Base-by-base conservation (phyloP, 1,284 basidiomycete species). In the Peniophora sp. region DNA sequence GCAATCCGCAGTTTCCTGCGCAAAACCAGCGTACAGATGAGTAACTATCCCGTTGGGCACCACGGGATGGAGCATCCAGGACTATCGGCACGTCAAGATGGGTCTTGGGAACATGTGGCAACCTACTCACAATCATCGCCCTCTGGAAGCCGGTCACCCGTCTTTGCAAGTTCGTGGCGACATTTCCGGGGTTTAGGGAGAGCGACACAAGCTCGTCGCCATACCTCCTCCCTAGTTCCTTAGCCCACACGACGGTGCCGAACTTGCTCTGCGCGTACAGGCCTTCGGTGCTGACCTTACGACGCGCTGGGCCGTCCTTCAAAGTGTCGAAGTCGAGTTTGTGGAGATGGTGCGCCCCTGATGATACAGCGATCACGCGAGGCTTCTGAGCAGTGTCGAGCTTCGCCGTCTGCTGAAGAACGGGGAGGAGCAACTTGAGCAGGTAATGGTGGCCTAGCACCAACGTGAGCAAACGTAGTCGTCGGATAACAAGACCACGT, bases 291-390 rank as follows among this genome's bases (percentile, higher is more conserved):
- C n/a, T 41, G 39, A 41, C n/a, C 15, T 41, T n/a, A 15, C 39
- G 39, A 15, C 39, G 39, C 39, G 39, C 39, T 10, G 39, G 39
- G 20, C 61, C 53, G 46, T 45, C 46, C 22, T 24, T 35, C 17
- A 55, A 22, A 8, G 54, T 51, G 23, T 55, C 51, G 18, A 47
- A 55, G 1, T 56, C 54, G 22, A 51, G 57, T 15, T 52, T 63
- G 8, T 64, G 64, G 3, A 51, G 15, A 2, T 52, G 46, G 50
- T 67, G 52, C 1, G 47, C 58, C 11, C 32, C 48, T 3, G 71
- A 72, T 0, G 66, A 61, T 17, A 64, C 60, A 41, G 59, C 53
- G 49, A 73, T 58, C 27, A 75, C 58, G 15, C 73, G 63, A 6
- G 63, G 54, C 6, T 65, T 65, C 1, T 49, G 47, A 15, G 63